phyloP scores from a whole-genome alignment of 805 yeast species.

The Saturnispora dispora region DNA sequence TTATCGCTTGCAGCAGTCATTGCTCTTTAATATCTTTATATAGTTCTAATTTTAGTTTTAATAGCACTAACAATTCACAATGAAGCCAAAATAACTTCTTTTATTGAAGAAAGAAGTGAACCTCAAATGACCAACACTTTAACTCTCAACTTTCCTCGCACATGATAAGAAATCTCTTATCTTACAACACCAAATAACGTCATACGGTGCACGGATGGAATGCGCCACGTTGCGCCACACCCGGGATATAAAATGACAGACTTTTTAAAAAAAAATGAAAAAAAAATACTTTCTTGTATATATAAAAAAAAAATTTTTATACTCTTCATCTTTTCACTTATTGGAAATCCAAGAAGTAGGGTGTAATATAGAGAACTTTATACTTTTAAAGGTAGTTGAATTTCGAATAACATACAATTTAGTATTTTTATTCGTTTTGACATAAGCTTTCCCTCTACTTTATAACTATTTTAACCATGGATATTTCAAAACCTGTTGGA shows the following conservation, averaged over 20 bases:
- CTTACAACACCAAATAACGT: neutral
- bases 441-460: neutral
- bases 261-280: no score
- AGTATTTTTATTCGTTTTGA: neutral
- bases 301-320: neutral
- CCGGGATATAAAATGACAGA: neutral
- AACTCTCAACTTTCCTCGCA: neutral
- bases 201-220: neutral
- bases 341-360: neutral
- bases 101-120: neutral
- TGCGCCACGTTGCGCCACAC: neutral
- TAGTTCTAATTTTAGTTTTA: neutral
- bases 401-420: neutral
- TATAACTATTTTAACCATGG: constrained; percentile 45
- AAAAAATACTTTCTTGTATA: neutral
- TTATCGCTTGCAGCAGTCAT: neutral
- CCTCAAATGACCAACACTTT: neutral
- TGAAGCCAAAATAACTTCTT: neutral
- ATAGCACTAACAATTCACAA: neutral
- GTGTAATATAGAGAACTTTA: neutral
- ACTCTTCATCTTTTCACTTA: neutral
- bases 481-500: constrained; percentile 93
- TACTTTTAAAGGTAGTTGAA: neutral
- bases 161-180: neutral
- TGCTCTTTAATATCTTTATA: neutral